These are phyloP conservation scores for Eucalyptus guilfoylei DNA, from an alignment of 345 rosid genomes.

Conservation along the genomic window DNA sequence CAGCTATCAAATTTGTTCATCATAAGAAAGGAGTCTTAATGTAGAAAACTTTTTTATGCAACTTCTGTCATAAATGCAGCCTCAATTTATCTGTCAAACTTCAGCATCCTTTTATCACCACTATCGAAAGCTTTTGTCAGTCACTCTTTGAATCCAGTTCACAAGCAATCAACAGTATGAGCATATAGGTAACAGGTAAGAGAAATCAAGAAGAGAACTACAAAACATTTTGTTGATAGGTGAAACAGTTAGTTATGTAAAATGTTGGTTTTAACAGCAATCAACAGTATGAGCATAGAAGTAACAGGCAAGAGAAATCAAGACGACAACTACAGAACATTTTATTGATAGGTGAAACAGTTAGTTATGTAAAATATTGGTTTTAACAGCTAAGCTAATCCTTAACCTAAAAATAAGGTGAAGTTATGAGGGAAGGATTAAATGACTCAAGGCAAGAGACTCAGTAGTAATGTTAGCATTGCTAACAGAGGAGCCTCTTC, in stretches of 20 bases:
- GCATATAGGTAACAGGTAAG: not conserved
- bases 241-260: not conserved
- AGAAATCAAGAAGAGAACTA: not conserved
- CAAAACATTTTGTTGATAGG: not conserved
- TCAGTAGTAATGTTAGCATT: not conserved
- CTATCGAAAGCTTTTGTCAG: not conserved
- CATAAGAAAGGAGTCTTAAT: not conserved
- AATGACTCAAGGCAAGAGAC: not conserved
- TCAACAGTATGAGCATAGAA: not conserved
- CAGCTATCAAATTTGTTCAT: conserved; percentile 24
- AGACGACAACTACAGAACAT: not conserved
- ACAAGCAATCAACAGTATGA: not conserved
- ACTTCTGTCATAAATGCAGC: not conserved
- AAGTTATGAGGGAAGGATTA: not conserved
- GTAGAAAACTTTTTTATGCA: not conserved
- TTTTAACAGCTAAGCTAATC: not conserved
- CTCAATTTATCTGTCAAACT: not conserved
- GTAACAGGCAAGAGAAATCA: not conserved
- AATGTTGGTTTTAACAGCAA: not conserved
- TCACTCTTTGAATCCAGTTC: not conserved
- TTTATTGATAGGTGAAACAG: not conserved
- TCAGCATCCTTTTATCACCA: not conserved
- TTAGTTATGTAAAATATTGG: not conserved
- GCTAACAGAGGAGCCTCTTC: not conserved
- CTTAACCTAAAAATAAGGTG: not conserved